phyloP scores from a whole-genome alignment of 2,329 filamentous ascomycete species.

The Cladosporium austrohemisphaericum region DNA sequence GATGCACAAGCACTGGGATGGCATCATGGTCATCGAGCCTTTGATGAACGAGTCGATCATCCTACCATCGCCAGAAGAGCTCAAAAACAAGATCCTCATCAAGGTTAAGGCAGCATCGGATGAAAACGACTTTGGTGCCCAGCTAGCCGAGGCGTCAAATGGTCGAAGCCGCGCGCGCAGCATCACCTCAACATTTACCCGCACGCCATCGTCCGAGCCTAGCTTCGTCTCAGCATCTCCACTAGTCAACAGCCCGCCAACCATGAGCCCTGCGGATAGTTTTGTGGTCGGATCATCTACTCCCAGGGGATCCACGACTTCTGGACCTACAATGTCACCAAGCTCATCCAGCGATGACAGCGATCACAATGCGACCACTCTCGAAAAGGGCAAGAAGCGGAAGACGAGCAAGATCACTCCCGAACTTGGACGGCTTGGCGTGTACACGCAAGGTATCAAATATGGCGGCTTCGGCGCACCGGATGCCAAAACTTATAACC shows the following conservation, averaged over 20 bases:
- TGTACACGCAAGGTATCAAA: slow-evolving; percentile 74
- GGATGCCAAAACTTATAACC: slow-evolving; percentile 83
- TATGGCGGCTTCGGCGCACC: slow-evolving; percentile 73
- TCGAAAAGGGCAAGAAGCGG: slow-evolving; percentile 57
- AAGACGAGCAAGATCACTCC: slow-evolving; percentile 79
- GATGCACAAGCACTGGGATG: slow-evolving; percentile 78
- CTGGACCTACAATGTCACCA: slow-evolving; percentile 53
- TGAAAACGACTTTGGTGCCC: slow-evolving; percentile 40
- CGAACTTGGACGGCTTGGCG: slow-evolving; percentile 77
- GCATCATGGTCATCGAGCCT: slow-evolving; percentile 73
- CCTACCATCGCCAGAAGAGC: slow-evolving; percentile 79
- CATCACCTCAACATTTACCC: slow-evolving; percentile 71
- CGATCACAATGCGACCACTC: slow-evolving; percentile 58
- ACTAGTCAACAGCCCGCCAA: slow-evolving; percentile 50
- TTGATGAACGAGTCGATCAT: slow-evolving; percentile 63
- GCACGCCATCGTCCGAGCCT: slow-evolving; percentile 60
- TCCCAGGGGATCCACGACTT: slow-evolving; percentile 53
- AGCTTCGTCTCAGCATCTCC: slow-evolving; percentile 47
- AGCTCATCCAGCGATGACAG: slow-evolving; percentile 72
- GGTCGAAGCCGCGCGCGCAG: slow-evolving; percentile 55
- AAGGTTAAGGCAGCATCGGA: slow-evolving; percentile 87
- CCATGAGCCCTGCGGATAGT: slow-evolving; percentile 48
- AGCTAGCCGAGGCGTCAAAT: slow-evolving; percentile 33
- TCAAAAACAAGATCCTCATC: slow-evolving; percentile 79
- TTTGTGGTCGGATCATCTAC: slow-evolving; percentile 45